phyloP scores from a whole-genome alignment of 345 rosid species.

The Kernera saxatilis region DNA sequence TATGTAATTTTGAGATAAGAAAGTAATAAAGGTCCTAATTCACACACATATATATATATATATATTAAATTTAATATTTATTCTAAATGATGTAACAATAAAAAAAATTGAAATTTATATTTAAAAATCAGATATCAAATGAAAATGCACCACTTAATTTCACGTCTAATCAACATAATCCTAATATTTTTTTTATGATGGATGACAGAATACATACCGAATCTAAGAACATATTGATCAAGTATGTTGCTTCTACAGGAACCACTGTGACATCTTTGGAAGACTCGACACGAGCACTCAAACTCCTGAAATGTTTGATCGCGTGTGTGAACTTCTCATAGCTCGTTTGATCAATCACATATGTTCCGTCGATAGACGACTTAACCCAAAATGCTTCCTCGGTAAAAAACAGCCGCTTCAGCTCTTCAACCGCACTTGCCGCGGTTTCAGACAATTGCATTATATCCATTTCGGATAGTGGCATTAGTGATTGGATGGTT shows the following conservation, averaged over 20 bases:
- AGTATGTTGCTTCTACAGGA: slow-evolving; percentile 31
- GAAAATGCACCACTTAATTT: background rate
- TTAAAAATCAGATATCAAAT: background rate
- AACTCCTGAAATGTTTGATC: slow-evolving; percentile 25
- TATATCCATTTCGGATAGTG: slow-evolving; percentile 36
- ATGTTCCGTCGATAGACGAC: slow-evolving; percentile 31
- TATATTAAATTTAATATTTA: too few species aligned
- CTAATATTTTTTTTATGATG: background rate
- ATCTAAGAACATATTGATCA: slow-evolving; percentile 50
- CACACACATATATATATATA: too few species aligned
- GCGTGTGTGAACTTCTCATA: slow-evolving; percentile 39
- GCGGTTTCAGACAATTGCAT: slow-evolving; percentile 38
- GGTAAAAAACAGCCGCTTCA: slow-evolving; percentile 35
- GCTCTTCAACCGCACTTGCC: slow-evolving; percentile 46
- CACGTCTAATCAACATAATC: background rate
- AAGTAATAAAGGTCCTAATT: background rate
- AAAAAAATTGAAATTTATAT: too few species aligned
- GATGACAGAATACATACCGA: slow-evolving; percentile 33
- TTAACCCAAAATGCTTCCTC: slow-evolving; percentile 57
- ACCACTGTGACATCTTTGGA: slow-evolving; percentile 47
- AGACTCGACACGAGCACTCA: slow-evolving; percentile 50
- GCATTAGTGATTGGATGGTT: background rate
- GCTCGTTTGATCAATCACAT: slow-evolving; percentile 31
- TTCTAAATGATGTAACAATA: background rate
- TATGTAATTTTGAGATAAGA: too few species aligned